Conservation (phyloP, 306 rosid species). For the Lathyrus aphaca region DNA sequence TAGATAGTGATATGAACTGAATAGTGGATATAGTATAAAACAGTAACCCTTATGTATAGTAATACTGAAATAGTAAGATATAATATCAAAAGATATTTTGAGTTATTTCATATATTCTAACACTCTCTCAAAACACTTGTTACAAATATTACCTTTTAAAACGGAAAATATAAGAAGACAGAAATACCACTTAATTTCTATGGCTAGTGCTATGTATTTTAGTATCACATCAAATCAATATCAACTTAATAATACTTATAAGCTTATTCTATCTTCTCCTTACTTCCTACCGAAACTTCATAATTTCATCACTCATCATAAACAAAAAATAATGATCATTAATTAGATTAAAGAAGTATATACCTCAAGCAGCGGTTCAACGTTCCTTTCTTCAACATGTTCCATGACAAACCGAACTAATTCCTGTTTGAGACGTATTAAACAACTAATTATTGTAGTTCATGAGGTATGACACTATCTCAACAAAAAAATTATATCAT, state of each 20-base stretch:
- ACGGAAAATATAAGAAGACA: not conserved
- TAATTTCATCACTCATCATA: not conserved
- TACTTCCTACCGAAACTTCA: not conserved
- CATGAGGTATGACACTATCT: conserved; percentile 34
- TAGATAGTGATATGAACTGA: no score
- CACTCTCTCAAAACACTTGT: no score
- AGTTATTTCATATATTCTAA: no score
- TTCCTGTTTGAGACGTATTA: conserved; percentile 50
- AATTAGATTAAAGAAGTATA: conserved; percentile 36
- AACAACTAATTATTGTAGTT: conserved; percentile 25
- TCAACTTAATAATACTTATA: conserved; percentile 7
- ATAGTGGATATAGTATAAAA: no score
- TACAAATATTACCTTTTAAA: no score
- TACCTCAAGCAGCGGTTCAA: conserved; percentile 87
- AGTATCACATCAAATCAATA: not conserved
- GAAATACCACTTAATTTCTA: not conserved
- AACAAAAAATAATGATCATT: conserved; percentile 15
- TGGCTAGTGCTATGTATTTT: not conserved
- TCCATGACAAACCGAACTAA: conserved; percentile 72
- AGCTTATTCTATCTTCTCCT: not conserved
- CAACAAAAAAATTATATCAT: conserved; percentile 35
- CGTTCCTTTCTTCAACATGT: conserved; percentile 75
- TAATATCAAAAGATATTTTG: no score
- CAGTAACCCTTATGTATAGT: no score
- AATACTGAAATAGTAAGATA: no score